Evolutionary conservation across 768 basidiomycete genomes (phyloP).

Genomic region (Leccinum longicurvipes): DNA sequence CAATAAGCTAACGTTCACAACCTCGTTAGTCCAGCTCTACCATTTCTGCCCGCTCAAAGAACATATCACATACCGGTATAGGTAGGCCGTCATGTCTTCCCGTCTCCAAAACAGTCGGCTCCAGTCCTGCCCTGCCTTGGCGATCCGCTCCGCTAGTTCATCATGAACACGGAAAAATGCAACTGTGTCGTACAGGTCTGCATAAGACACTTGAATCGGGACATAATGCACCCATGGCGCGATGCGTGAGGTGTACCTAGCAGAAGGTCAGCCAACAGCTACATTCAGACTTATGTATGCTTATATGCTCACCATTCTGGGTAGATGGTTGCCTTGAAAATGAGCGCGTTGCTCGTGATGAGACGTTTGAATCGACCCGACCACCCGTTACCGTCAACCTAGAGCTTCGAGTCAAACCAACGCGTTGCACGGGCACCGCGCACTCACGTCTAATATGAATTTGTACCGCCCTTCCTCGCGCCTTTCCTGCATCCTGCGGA

Average conservation of each 20-base stretch:
- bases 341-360: slow-evolving; percentile 56
- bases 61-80: slow-evolving; percentile 43
- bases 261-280: background rate
- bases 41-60: background rate
- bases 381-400: slow-evolving; percentile 69
- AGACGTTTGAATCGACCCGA: slow-evolving; percentile 67
- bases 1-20: slow-evolving; percentile 36
- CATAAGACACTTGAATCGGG: slow-evolving; percentile 61
- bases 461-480: slow-evolving; percentile 55
- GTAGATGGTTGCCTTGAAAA: slow-evolving; percentile 70
- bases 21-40: background rate
- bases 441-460: slow-evolving; percentile 55
- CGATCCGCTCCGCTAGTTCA: slow-evolving; percentile 54
- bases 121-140: slow-evolving; percentile 54
- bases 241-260: slow-evolving; percentile 54
- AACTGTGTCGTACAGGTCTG: slow-evolving; percentile 67
- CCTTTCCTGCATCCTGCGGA: slow-evolving; percentile 41
- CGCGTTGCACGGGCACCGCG: background rate
- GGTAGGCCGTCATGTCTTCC: slow-evolving; percentile 58
- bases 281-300: background rate
- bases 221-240: slow-evolving; percentile 75
- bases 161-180: slow-evolving; percentile 75
- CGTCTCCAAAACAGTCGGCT: slow-evolving; percentile 54
- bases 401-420: background rate
- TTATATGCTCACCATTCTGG: slow-evolving; percentile 57